Base-by-base conservation (phyloP, 257 asterid species). In the Mentha longifolia region DNA sequence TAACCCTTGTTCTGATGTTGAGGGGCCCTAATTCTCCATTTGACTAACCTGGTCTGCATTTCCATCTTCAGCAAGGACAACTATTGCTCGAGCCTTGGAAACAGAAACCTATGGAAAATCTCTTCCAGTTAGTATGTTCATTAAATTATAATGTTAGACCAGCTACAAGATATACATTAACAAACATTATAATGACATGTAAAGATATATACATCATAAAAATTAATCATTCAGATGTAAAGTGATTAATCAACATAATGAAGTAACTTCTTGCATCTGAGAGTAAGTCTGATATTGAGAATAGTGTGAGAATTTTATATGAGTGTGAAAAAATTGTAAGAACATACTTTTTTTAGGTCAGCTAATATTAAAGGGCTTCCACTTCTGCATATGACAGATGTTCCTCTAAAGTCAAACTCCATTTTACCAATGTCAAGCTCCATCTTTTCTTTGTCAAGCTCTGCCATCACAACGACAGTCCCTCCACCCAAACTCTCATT, bases 401-500 rank as follows among this genome's bases (percentile, higher is more conserved):
- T 89, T 85, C 96, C 97, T 79, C 89, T 79, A 67, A 91, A 91
- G 82, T 89, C 87, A 77, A 91, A 89, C 79, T 91, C 95, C 97
- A 91, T 91, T 82, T 89, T 91, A 31, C 85, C 87, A 79, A 89
- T 91, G 88, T 89, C 97, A 77, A 91, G 88, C 75, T 91, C 97
- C 97, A 91, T 89, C 83, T 89, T 96, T 81, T 91, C 97, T 85
- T 91, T 91, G 92, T 91, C 97, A 16, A 88, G 90, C 76, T 91
- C 96, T 59, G 96, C 96, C 97, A 91, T 87, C 77, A 89, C 90
- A 46, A 91, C 97, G 76, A 91, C 92, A 52, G 76, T 89, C 68
- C 97, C 96, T 76, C 96, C 96, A 68, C 95, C 90, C 89, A 91
- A 74, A 82, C 97, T 87, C 81, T 91, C 92, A 79, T 91, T 91